Evolutionary conservation across 768 basidiomycete species (phyloP).

Genomic region (Cystofilobasidium ferigula): DNA sequence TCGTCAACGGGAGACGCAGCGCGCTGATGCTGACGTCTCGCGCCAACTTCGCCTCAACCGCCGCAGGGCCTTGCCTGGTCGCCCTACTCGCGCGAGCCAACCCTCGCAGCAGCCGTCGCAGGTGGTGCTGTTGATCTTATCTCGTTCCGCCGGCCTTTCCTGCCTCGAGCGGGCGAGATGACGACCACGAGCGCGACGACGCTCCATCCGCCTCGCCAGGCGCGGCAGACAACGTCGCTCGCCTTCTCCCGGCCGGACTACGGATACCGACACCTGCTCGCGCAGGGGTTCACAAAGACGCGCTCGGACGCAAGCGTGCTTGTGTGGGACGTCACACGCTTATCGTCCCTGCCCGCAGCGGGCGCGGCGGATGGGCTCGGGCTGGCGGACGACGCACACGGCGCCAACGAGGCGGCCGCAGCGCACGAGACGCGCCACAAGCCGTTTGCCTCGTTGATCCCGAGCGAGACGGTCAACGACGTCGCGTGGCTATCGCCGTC

Average conservation of each 20-base stretch:
- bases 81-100: neutral
- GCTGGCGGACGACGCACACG: neutral
- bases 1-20: neutral
- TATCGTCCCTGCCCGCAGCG: neutral
- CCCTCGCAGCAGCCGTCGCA: slow-evolving; percentile 8
- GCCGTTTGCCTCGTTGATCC: slow-evolving; percentile 8
- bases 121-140: slow-evolving; percentile 10
- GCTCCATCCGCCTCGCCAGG: slow-evolving; percentile 4
- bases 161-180: neutral
- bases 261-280: slow-evolving; percentile 13
- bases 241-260: slow-evolving; percentile 13
- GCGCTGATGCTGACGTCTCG: neutral
- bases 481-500: slow-evolving; percentile 16
- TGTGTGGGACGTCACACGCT: slow-evolving; percentile 18
- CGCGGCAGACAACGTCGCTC: slow-evolving; percentile 14
- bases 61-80: slow-evolving; percentile 21
- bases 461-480: slow-evolving; percentile 17
- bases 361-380: neutral
- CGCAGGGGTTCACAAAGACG: slow-evolving; percentile 22
- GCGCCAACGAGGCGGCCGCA: neutral
- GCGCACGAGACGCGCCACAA: neutral
- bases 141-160: slow-evolving; percentile 9
- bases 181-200: neutral
- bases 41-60: neutral
- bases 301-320: slow-evolving; percentile 18